Base-by-base conservation (phyloP, 2,329 filamentous ascomycete species). In the Calonectria naviculata region DNA sequence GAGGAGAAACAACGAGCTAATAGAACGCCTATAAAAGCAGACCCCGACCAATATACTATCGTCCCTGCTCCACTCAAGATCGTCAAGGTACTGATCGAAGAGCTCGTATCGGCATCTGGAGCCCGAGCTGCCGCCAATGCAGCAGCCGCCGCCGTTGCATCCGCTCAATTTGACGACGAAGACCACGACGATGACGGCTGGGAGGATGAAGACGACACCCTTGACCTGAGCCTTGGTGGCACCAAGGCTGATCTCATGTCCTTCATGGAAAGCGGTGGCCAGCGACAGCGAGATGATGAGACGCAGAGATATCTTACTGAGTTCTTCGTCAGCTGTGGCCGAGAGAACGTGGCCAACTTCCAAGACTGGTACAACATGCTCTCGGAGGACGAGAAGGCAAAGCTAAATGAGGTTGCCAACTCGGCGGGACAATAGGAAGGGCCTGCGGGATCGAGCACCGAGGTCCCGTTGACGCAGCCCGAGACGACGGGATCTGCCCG, bases 1-100 rank as follows among this genome's bases (percentile, higher is more conserved):
- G 47, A 71, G 65, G 72, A 71, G 65, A 71, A 76, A 21, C 69
- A 74, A 68, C 49, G 68, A 67, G 73, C 82, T 83, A 75, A 82
- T 77, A 19, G 67, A 58, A 41, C 67, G n/a, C 65, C 73, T 21
- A 29, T 65, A 60, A 34, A 56, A 68, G 44, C 80, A 94, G 92
- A 96, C 81, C 97, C 97, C 19, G 95, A 98, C 81, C 92, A 93
- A 81, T 98, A 93, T 85, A 98, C 95, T 7, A 91, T 94, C 71
- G 91, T 99, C 70, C 91, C 95, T 0, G 95, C 95, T 0, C 92
- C 94, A 1, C 89, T 99, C 80, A 99, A 99, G 86, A 98, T 99
- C 71, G 86, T 98, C 83, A 99, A 99, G 86, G 93, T 98, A 5
- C 90, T 99, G 10, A 93, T 98, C 56, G 95, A 98, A 80, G 97